A percentile compares a stretch with the other conserved stretches of the same genome.
phyloP scores from a whole-genome alignment of 1,284 basidiomycete genomes.

The Pyrrhoderma noxium region DNA sequence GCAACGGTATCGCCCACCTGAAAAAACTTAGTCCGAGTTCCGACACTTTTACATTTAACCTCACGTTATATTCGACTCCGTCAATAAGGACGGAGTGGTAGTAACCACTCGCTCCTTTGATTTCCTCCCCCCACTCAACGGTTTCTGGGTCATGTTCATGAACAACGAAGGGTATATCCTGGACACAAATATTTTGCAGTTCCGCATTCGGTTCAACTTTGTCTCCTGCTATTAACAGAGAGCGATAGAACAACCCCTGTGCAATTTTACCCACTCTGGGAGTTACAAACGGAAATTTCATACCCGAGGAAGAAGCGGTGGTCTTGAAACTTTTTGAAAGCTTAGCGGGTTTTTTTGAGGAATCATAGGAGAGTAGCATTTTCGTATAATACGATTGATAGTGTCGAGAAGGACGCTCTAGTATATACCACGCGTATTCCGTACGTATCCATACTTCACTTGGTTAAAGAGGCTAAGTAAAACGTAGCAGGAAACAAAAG shows the following conservation, averaged over 20 bases:
- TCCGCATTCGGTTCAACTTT: slow-evolving; percentile 1
- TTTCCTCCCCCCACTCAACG: slow-evolving; percentile 41
- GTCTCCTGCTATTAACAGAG: slow-evolving; percentile 33
- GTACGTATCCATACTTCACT: slow-evolving; percentile 39
- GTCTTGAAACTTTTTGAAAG: too few species aligned
- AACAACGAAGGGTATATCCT: slow-evolving; percentile 24
- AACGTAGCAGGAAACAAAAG: background rate
- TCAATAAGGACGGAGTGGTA: slow-evolving; percentile 47
- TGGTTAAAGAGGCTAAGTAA: slow-evolving; percentile 3
- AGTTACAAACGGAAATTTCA: slow-evolving; percentile 39
- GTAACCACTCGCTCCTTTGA: slow-evolving; percentile 23
- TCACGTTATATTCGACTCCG: slow-evolving; percentile 44
- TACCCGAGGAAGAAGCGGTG: too few species aligned
- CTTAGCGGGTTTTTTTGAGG: too few species aligned
- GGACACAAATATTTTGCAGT: slow-evolving; percentile 23
- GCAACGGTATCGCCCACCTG: slow-evolving; percentile 57
- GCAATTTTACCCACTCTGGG: slow-evolving; percentile 40
- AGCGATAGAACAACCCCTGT: slow-evolving; percentile 39
- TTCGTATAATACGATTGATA: slow-evolving; percentile 3
- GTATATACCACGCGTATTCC: slow-evolving; percentile 54
- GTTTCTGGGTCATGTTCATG: slow-evolving; percentile 40
- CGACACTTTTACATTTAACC: slow-evolving; percentile 20
- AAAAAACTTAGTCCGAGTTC: slow-evolving; percentile 13
- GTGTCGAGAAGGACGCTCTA: slow-evolving; percentile 32
- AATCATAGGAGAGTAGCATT: background rate